These are phyloP conservation scores for Fusarium newnesense DNA, from an alignment of 2,329 filamentous ascomycete species.

Conservation along the genomic window DNA sequence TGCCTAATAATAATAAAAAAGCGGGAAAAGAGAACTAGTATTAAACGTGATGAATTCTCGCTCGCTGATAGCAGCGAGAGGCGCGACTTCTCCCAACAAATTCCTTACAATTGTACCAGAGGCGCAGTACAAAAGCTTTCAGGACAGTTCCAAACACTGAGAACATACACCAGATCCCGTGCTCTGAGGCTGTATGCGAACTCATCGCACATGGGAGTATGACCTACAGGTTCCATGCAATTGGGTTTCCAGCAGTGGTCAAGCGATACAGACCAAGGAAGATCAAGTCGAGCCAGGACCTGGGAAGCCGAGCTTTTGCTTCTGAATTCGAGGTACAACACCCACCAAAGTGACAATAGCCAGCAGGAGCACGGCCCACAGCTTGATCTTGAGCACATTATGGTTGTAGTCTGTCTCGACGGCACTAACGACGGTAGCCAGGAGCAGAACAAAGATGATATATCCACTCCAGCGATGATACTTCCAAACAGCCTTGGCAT, in stretches of 20 bases:
- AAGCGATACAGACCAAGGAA: not conserved
- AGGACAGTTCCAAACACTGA: not conserved
- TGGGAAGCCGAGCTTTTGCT: constrained; percentile 76
- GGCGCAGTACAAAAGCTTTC: not conserved
- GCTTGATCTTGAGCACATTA: constrained; percentile 74
- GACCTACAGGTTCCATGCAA: not conserved
- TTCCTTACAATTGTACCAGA: not conserved
- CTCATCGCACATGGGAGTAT: not conserved
- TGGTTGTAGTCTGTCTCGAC: constrained; percentile 80
- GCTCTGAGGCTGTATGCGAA: not conserved
- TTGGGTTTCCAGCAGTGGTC: not conserved
- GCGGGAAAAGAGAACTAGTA: not conserved
- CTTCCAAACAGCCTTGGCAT: constrained; percentile 87
- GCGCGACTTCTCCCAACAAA: not conserved
- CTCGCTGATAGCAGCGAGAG: not conserved
- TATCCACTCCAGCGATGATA: constrained; percentile 88
- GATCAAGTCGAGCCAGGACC: constrained; percentile 23
- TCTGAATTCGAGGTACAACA: constrained; percentile 80
- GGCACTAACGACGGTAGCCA: constrained; percentile 79
- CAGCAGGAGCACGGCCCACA: constrained; percentile 79
- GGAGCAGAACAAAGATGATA: constrained; percentile 72
- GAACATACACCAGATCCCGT: not conserved
- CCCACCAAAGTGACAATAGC: constrained; percentile 75
- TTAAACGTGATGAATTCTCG: not conserved
- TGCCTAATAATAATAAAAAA: not conserved